A percentile compares a stretch with the other conserved stretches of the same genome.
Evolutionary conservation across 1,139 yeast genomes (phyloP).

Genomic region (Hansenula anomala): DNA sequence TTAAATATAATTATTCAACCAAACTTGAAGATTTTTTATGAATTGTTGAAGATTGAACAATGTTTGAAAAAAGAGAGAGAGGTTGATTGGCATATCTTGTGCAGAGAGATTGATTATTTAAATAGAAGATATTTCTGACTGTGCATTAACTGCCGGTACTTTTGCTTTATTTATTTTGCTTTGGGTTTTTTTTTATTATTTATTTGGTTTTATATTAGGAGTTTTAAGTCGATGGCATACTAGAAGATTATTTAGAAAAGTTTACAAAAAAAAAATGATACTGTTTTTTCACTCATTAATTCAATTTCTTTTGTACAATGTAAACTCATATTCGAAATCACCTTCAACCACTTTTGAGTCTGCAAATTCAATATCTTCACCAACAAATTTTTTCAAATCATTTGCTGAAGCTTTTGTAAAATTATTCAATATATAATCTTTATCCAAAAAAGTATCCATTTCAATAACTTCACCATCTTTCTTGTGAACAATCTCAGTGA

Average conservation of each 20-base stretch:
- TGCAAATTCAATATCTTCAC: conserved; percentile 7
- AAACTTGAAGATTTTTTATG: conserved; percentile 48
- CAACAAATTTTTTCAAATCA: conserved; percentile 9
- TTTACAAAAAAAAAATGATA: too few relatives aligned
- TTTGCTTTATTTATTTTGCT: too few relatives aligned
- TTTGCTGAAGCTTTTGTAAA: conserved; percentile 11
- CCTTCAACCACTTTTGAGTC: conserved; percentile 11
- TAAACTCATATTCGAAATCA: conserved; percentile 14
- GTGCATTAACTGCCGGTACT: too few relatives aligned
- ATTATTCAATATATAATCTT: conserved; percentile 13
- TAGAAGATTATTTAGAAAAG: too few relatives aligned
- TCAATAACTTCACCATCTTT: conserved; percentile 36
- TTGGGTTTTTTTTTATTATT: not conserved
- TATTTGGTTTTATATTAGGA: not conserved
- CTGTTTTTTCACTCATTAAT: too few relatives aligned
- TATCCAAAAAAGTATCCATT: conserved; percentile 56
- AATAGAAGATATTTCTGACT: not conserved
- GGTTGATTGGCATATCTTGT: not conserved
- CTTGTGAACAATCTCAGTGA: conserved; percentile 60
- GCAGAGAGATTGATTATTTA: conserved; percentile 2
- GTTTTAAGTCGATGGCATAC: too few relatives aligned
- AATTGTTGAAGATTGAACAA: conserved; percentile 46
- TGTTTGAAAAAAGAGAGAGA: conserved; percentile 1
- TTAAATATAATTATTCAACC: conserved; percentile 57
- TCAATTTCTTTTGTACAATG: conserved; percentile 12